phyloP scores from a whole-genome alignment of 2,329 filamentous ascomycete species.

The Trichoderma breve region DNA sequence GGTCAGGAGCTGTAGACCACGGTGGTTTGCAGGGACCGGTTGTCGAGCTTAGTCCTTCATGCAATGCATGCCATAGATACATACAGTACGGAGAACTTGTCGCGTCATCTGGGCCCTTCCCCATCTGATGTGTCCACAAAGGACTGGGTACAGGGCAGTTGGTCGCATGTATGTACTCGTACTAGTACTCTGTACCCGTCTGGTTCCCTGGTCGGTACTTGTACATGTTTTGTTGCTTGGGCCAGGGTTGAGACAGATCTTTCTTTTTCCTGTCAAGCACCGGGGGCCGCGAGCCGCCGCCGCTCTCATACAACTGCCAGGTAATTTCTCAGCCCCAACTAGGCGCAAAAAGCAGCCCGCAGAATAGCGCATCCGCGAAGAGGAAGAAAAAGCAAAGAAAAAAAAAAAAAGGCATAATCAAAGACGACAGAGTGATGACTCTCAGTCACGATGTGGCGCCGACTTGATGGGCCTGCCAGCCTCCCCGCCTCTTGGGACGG shows the following conservation, averaged over 20 bases:
- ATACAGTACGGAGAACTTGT: slow-evolving; percentile 17
- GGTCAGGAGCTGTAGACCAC: background rate
- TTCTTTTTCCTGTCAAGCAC: background rate
- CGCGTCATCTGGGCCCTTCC: slow-evolving; percentile 15
- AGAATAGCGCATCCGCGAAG: slow-evolving; percentile 10
- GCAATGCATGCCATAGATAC: slow-evolving; percentile 28
- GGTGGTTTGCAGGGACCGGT: slow-evolving; percentile 21
- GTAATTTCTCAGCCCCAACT: background rate
- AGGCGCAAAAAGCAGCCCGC: slow-evolving; percentile 25
- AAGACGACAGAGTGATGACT: background rate
- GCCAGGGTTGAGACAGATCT: slow-evolving; percentile 14
- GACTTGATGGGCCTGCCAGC: background rate
- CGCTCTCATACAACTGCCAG: background rate
- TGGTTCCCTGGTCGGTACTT: background rate
- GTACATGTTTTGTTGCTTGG: background rate
- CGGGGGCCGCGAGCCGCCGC: background rate
- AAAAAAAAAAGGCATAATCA: background rate
- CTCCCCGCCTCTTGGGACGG: background rate
- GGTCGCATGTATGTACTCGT: background rate
- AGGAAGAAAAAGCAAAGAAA: background rate
- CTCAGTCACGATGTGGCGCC: background rate
- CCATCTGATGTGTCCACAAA: slow-evolving; percentile 16
- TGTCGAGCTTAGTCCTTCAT: slow-evolving; percentile 23
- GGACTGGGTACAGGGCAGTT: background rate
- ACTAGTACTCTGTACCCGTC: background rate